These are phyloP conservation scores for Tricholoma matsutake DNA, from an alignment of 768 basidiomycete genomes.

Conservation along the genomic window DNA sequence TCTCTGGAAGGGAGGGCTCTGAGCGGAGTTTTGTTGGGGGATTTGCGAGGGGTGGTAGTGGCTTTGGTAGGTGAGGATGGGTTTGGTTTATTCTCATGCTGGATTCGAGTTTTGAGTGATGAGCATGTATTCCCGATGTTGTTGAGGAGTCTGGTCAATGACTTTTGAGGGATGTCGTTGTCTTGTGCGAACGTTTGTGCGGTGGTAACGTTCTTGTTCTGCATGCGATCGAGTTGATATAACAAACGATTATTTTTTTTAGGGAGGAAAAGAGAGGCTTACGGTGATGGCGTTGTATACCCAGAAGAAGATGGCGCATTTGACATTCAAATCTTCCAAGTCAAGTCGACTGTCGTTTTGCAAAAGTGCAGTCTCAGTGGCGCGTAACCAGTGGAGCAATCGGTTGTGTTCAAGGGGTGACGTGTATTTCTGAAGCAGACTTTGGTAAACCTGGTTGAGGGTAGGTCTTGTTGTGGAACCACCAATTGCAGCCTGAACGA, in stretches of 20 bases:
- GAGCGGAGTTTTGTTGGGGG: conserved; percentile 19
- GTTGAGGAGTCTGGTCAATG: conserved; percentile 19
- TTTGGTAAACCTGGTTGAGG: conserved; percentile 8
- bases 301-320: conserved; percentile 46
- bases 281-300: conserved; percentile 39
- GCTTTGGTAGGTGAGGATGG: conserved; percentile 16
- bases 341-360: conserved; percentile 18
- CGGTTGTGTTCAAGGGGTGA: conserved; percentile 8
- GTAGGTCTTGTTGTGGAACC: conserved; percentile 13
- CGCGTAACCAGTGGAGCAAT: conserved; percentile 30
- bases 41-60: conserved; percentile 19
- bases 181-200: conserved; percentile 21
- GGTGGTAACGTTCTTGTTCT: conserved; percentile 11
- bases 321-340: conserved; percentile 16
- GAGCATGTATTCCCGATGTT: conserved; percentile 22
- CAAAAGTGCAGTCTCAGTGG: conserved; percentile 32
- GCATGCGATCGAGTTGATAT: background rate
- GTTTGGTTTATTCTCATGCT: conserved; percentile 15
- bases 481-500: conserved; percentile 24
- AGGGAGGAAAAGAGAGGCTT: conserved; percentile 1
- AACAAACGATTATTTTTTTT: too few relatives aligned
- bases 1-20: conserved; percentile 36
- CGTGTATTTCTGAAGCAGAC: conserved; percentile 6
- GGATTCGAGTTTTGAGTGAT: conserved; percentile 18
- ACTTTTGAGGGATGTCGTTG: conserved; percentile 20